Percentiles rank a stretch among this genome's conserved stretches.
Conservation (phyloP, 345 rosid genomes). For the Nasturtium officinale region DNA sequence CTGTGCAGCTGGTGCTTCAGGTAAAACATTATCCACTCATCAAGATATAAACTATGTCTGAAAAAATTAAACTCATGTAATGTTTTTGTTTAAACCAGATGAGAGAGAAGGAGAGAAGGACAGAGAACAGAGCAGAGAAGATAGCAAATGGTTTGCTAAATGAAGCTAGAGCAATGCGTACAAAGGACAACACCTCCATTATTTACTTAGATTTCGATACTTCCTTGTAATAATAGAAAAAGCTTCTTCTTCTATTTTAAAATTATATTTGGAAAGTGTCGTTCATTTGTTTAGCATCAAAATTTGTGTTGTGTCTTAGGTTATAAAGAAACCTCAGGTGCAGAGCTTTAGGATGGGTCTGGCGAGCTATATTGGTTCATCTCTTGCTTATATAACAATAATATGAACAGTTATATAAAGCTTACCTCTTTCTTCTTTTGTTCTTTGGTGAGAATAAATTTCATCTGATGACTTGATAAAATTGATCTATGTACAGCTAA, state of each 20-base stretch:
- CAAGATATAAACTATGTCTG: neutral
- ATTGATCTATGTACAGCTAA: neutral
- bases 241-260: neutral
- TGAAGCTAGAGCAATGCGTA: slow-evolving; percentile 84
- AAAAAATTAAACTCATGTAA: slow-evolving; percentile 2
- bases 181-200: slow-evolving; percentile 93
- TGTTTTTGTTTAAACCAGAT: slow-evolving; percentile 46
- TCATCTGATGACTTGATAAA: neutral
- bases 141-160: slow-evolving; percentile 70
- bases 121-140: slow-evolving; percentile 65
- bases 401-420: neutral
- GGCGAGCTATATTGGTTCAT: slow-evolving; percentile 24
- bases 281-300: slow-evolving; percentile 23
- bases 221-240: slow-evolving; percentile 44
- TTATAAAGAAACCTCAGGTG: slow-evolving; percentile 33
- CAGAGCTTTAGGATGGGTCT: slow-evolving; percentile 31
- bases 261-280: slow-evolving; percentile 19
- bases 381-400: slow-evolving; percentile 18
- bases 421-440: neutral
- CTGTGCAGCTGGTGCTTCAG: slow-evolving; percentile 72
- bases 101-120: slow-evolving; percentile 52
- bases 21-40: slow-evolving; percentile 43
- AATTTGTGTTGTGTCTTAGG: slow-evolving; percentile 16
- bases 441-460: neutral
- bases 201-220: slow-evolving; percentile 76